Base-by-base conservation (phyloP, 768 basidiomycete species). In the Boletus fagicola region DNA sequence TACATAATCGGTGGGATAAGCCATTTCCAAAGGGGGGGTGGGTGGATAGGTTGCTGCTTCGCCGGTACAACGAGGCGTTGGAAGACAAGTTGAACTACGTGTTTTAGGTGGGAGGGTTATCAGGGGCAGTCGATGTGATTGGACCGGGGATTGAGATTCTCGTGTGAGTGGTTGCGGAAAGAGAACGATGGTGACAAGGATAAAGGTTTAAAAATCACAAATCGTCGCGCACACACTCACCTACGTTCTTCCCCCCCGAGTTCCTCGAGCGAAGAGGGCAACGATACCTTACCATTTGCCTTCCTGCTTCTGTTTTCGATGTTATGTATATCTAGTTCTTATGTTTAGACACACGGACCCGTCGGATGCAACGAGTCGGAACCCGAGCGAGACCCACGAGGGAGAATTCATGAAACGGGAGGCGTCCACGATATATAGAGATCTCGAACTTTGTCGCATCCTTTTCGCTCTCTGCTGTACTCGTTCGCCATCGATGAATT, bases 1-100 rank as follows among this genome's bases (percentile, higher is more conserved):
- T 98, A 62, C 96, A 98, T 71, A 97, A 98, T 74, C 92, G 93
- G 69, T 98, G 95, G 95, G 82, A 87, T 53, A 95, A 91, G 77
- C 69, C 74, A 51, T 98, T 89, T 65, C 94, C 96, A 0, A 68
- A 67, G 22, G 82, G 76, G 6, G 95, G 96, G 0, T 98, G 95
- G 94, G 86, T 98, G 1, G 86, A 91, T 42, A 77, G 90, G 65
- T 66, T 97, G 60, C 71, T 98, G 54, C 70, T 95, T 60, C 78
- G 71, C 61, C 76, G 78, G 69, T 86, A 89, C 62, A 85, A 90
- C 18, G 62, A 70, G 38, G 60, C 38, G 60, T 61, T 76, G 63
- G 63, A n/a, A 11, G 39, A n/a, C 18, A 40, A 40, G 38, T n/a
- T 5, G 38, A n/a, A 48, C 0, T 13, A 30, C 3, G 9, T 45